Percentiles rank a stretch among this genome's conserved stretches.
Evolutionary conservation across 805 yeast species (phyloP).

Genomic region (Barnettozyma siamensis): DNA sequence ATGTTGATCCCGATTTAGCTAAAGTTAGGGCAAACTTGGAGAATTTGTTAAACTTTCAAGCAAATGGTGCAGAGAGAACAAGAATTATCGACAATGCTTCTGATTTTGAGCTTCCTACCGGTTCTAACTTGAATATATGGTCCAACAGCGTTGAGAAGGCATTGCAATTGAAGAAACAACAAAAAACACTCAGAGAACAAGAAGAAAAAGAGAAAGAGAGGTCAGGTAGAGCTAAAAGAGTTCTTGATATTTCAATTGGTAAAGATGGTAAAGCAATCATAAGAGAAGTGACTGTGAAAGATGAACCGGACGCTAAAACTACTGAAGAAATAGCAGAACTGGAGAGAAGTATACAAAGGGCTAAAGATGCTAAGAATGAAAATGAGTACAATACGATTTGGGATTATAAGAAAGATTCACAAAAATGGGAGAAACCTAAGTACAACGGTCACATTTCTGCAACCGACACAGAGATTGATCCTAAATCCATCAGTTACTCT

Average conservation of each 20-base stretch:
- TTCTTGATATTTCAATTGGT: constrained; percentile 68
- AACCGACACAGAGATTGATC: background rate
- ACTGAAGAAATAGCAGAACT: constrained; percentile 26
- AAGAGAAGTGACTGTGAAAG: constrained; percentile 26
- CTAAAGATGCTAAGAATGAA: constrained; percentile 30
- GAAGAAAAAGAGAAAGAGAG: constrained; percentile 54
- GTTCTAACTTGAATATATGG: constrained; percentile 62
- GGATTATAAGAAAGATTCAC: constrained; percentile 53
- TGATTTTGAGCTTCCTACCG: constrained; percentile 67
- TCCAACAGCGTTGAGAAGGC: constrained; percentile 82
- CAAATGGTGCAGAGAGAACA: constrained; percentile 83
- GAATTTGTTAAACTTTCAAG: constrained; percentile 73
- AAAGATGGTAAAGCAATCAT: constrained; percentile 73
- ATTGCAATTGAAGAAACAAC: constrained; percentile 79
- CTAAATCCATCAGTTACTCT: background rate
- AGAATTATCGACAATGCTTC: constrained; percentile 89
- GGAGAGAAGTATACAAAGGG: constrained; percentile 24
- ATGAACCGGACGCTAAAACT: constrained; percentile 34
- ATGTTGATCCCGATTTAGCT: constrained; percentile 50
- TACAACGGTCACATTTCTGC: constrained; percentile 26
- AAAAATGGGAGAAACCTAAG: constrained; percentile 50
- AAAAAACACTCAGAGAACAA: constrained; percentile 59
- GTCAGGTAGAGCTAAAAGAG: constrained; percentile 67
- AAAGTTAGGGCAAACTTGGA: constrained; percentile 73
- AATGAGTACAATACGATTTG: constrained; percentile 38